Conservation (phyloP, 2,329 filamentous ascomycete species). For the Fusarium nygamai region DNA sequence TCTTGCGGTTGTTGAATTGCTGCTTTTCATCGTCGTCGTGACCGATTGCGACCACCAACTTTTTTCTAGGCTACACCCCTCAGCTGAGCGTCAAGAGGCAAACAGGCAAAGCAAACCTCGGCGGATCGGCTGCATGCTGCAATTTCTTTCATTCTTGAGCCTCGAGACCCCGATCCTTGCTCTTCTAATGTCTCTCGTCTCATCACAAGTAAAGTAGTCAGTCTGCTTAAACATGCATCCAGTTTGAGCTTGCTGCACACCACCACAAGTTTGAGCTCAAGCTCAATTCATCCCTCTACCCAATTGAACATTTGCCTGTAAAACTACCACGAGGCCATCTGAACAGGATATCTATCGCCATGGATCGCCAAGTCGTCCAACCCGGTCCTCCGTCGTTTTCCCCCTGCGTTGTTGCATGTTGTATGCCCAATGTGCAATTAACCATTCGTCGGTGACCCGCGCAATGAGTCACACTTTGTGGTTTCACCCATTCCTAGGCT, state of each 20-base stretch:
- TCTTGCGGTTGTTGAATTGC: slow-evolving; percentile 36
- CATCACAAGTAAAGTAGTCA: slow-evolving; percentile 21
- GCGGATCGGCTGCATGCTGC: slow-evolving; percentile 41
- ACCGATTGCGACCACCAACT: slow-evolving; percentile 14
- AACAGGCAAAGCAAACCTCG: slow-evolving; percentile 41
- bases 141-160: slow-evolving; percentile 44
- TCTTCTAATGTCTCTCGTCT: slow-evolving; percentile 32
- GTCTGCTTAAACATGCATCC: background rate
- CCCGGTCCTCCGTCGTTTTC: slow-evolving; percentile 1
- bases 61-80: slow-evolving; percentile 39
- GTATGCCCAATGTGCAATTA: slow-evolving; percentile 31
- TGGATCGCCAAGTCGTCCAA: slow-evolving; percentile 24
- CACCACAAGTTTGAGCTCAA: slow-evolving; percentile 14
- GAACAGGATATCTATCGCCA: slow-evolving; percentile 4
- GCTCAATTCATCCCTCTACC: slow-evolving; percentile 16
- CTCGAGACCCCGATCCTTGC: slow-evolving; percentile 18
- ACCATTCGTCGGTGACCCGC: slow-evolving; percentile 37
- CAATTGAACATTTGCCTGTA: slow-evolving; percentile 16
- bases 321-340: slow-evolving; percentile 26
- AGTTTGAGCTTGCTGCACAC: background rate
- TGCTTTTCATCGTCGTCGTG: slow-evolving; percentile 10
- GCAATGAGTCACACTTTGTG: slow-evolving; percentile 43
- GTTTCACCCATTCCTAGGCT: slow-evolving; percentile 44
- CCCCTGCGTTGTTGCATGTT: slow-evolving; percentile 31
- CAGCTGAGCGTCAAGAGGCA: slow-evolving; percentile 36